Base-by-base conservation (phyloP, 345 rosid species). In the Turritis glabra region DNA sequence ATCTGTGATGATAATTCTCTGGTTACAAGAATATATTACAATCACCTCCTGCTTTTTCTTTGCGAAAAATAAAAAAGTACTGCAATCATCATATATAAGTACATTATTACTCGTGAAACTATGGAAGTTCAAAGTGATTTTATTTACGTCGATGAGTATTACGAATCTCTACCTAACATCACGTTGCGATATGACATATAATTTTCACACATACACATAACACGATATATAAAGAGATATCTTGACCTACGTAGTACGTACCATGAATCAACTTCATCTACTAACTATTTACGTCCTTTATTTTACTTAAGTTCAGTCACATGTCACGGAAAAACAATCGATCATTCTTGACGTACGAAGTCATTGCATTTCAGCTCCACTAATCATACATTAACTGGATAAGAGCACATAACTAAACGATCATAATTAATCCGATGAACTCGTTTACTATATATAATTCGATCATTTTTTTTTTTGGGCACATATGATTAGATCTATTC, bases 121-220 rank as follows among this genome's bases (percentile, higher is more conserved):
- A 38, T 43, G 17, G 13, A 44, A 44, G 33, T 21, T 43, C 46
- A 41, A 43, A 25, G n/a, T 67, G 51, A 40, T 57, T 52, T 25
- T 13, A 26, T 52, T 10, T 48, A 10, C 15, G 26, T 18, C 26
- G 5, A 48, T 48, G 25, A 23, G 23, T 13, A 12, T 40, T n/a
- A 23, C 51, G 65, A 73, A 63, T 53, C 55, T 64, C 30, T 73
- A 22, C 55, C 64, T 41, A 73, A 32, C 70, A 64, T 54, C 22
- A 58, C 27, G 9, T 5, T 58, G 27, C 64, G 64, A 33, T 19
- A 58, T 19, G 27, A 19, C 26, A 18, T 19, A 27, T 12, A 7
- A 14, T 53, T 7, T 26, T 25, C 56, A 10, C 15, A 22, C 8
- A 50, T 13, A 21, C 27, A 52, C 2, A 14, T 11, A 23, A 3